These are phyloP conservation scores for Populus hybrid DNA, from an alignment of 441 rosid genomes.

Conservation along the genomic window DNA sequence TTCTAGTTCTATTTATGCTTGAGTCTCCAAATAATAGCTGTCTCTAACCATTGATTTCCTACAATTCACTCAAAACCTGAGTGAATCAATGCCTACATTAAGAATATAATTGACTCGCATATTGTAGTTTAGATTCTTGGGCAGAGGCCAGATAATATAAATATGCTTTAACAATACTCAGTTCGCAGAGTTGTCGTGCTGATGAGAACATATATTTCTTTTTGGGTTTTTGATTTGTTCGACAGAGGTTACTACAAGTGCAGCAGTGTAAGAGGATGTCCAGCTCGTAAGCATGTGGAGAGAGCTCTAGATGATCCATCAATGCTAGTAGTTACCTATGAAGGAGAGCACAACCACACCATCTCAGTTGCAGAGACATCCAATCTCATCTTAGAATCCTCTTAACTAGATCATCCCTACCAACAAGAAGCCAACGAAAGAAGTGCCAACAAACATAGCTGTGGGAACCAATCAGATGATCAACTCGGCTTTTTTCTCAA, in stretches of 20 bases:
- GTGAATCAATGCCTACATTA: background rate
- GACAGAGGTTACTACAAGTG: slow-evolving; percentile 97
- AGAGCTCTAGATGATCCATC: slow-evolving; percentile 78
- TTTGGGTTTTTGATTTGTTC: background rate
- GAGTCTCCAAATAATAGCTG: background rate
- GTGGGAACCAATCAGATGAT: background rate
- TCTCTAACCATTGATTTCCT: background rate
- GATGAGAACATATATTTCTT: background rate
- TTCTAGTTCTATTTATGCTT: background rate
- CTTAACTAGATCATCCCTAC: slow-evolving; percentile 27
- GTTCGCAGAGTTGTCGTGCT: background rate
- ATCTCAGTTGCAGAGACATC: slow-evolving; percentile 57
- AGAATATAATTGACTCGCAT: background rate
- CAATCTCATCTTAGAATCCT: slow-evolving; percentile 78
- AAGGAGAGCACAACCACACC: slow-evolving; percentile 85
- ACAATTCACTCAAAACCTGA: background rate
- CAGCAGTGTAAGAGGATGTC: slow-evolving; percentile 91
- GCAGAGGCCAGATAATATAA: background rate
- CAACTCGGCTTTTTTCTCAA: background rate
- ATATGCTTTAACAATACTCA: background rate
- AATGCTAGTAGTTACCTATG: slow-evolving; percentile 79
- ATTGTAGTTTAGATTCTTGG: background rate
- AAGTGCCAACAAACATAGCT: background rate
- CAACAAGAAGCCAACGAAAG: background rate
- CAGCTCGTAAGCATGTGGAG: slow-evolving; percentile 95